Conservation (phyloP, 179 eudicot genomes). For the Gypsophila paniculata region DNA sequence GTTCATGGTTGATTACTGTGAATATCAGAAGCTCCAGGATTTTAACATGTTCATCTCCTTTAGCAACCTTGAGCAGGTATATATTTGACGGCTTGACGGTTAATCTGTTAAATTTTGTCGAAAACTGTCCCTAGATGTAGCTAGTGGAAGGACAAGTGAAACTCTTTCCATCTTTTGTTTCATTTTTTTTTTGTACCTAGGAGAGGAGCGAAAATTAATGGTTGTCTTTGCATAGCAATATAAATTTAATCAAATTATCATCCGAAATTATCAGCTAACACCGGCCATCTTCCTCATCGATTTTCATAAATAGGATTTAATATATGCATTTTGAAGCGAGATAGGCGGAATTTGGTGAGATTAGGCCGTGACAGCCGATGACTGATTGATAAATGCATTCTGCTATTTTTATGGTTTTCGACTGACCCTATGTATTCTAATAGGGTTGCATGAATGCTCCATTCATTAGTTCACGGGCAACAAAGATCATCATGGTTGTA, state of each 20-base stretch:
- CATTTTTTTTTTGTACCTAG: too few relatives aligned
- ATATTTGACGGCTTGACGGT: background rate
- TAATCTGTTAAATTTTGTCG: background rate
- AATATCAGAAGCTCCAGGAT: conserved; percentile 17
- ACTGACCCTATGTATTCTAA: background rate
- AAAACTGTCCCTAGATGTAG: background rate
- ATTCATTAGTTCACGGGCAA: conserved; percentile 18
- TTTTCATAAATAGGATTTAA: too few relatives aligned
- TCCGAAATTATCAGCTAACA: too few relatives aligned
- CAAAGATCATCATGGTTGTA: conserved; percentile 16
- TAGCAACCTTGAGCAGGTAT: conserved; percentile 12
- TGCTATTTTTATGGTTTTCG: background rate
- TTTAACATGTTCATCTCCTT: conserved; percentile 18
- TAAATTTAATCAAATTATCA: too few relatives aligned
- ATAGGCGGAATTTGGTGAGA: too few relatives aligned
- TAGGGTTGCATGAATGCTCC: conserved; percentile 18
- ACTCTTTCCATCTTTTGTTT: background rate
- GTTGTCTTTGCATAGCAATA: background rate
- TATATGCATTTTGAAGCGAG: too few relatives aligned
- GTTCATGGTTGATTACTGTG: conserved; percentile 10
- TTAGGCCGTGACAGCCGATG: too few relatives aligned
- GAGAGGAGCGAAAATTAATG: background rate
- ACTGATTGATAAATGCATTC: too few relatives aligned
- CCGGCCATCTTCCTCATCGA: too few relatives aligned
- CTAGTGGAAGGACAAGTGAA: background rate